phyloP scores from a whole-genome alignment of 202 grass and related monocot species.

The Bolboschoenoplectus hybrid region DNA sequence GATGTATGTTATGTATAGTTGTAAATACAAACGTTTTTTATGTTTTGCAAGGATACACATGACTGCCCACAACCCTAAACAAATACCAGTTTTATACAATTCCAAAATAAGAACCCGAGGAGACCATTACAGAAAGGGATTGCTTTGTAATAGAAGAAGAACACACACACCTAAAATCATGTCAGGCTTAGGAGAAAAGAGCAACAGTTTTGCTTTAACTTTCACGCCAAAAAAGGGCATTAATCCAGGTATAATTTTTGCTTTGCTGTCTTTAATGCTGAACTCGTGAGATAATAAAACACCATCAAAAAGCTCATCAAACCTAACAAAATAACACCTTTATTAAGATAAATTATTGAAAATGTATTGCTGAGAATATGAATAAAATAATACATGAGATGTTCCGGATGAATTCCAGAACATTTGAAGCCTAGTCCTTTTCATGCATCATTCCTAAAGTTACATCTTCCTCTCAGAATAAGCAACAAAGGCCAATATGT shows the following conservation, averaged over 20 bases:
- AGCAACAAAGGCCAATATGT: background rate
- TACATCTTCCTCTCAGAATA: background rate
- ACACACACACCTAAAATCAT: constrained; percentile 65
- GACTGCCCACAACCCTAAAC: background rate
- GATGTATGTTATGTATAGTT: background rate
- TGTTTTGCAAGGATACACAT: background rate
- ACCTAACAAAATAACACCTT: constrained; percentile 43
- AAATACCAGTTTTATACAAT: background rate
- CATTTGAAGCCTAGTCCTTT: background rate
- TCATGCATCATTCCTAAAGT: background rate
- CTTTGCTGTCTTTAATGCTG: constrained; percentile 34
- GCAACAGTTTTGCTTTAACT: constrained; percentile 51
- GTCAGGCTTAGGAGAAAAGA: constrained; percentile 75
- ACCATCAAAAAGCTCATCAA: constrained; percentile 77
- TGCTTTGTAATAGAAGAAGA: background rate
- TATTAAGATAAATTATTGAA: background rate
- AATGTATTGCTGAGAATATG: background rate
- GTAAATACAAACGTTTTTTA: background rate
- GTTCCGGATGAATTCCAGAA: background rate
- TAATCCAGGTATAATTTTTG: constrained; percentile 68
- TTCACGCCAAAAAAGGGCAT: constrained; percentile 64
- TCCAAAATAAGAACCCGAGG: background rate
- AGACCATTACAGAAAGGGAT: constrained; percentile 3
- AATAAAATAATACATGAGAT: background rate
- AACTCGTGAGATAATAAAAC: constrained; percentile 63